Evolutionary conservation across 164 flowering plant genomes (phyloP), one percentile per base, ranked within the genome.

Genomic region (Piper betle): DNA sequence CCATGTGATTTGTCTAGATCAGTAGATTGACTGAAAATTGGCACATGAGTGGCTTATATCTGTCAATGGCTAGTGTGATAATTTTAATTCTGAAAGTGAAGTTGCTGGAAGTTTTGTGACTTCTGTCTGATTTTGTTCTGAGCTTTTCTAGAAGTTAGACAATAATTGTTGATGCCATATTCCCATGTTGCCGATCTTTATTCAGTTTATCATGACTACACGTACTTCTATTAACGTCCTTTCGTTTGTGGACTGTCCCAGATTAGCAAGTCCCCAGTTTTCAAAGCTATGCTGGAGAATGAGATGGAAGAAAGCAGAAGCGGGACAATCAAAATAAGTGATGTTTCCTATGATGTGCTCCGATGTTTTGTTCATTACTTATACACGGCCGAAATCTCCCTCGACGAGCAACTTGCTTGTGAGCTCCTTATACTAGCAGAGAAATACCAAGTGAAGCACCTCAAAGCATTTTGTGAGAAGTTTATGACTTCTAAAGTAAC

Each of bases 291-390:
- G 97, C 79, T 91, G 46, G 96, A 88, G 64, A 86, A 76, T 63
- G 84, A 88, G 67, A 91, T 91, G 97, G 86, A 83, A 68, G 97
- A 91, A 72, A 83, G 89, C 66, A 69, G 75, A 38, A 88, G 93
- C 58, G 90, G 91, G 17, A 88, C 82, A 42, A 88, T 91, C 62
- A 87, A 77, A 74, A 84, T 91, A 40, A 65, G 80, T 53, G 91
- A 86, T 59, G 89, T 82, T 11, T 75, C 93, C 2, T 81, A 83
- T 53, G 88, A 84, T 39, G 86, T 81, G 42, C 87, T 91, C 39
- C 81, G 83, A 5, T 70, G 82, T 55, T 88, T 91, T 66, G 77
- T 91, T 39, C 75, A 78, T 70, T 88, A 80, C 69, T 52, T 91
- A 70, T 88, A 88, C 84, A 83, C 89, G 16, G 97, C 93, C 12